These are phyloP conservation scores for Triticum dicoccoides DNA, from an alignment of 176 grass and related monocot species.

Conservation along the genomic window DNA sequence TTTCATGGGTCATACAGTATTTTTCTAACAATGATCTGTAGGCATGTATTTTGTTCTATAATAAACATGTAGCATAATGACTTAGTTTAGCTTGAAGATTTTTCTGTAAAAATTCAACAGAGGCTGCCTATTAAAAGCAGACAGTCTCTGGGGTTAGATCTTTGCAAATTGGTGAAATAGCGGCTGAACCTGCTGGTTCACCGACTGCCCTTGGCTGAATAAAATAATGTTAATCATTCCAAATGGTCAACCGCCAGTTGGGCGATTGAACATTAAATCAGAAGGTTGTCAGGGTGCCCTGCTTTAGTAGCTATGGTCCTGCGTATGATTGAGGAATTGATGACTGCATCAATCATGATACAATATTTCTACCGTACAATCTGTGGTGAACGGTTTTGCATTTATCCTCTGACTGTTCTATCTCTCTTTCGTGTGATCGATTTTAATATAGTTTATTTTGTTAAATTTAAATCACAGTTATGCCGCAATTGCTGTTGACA, in stretches of 20 bases:
- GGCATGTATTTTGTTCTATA: background rate
- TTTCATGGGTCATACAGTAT: background rate
- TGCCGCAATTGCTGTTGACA: constrained; percentile 65
- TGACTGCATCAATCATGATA: constrained; percentile 1
- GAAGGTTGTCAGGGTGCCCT: background rate
- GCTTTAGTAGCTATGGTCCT: background rate
- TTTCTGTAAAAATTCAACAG: background rate
- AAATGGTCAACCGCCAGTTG: background rate
- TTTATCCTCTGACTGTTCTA: background rate
- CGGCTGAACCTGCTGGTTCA: background rate
- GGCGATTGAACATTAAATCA: background rate
- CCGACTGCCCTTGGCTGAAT: background rate
- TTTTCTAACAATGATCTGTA: background rate
- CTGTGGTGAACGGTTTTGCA: background rate
- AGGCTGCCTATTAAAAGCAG: background rate
- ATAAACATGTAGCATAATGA: background rate
- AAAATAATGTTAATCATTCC: background rate
- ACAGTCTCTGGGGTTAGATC: background rate
- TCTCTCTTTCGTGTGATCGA: background rate
- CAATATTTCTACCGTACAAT: background rate
- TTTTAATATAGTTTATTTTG: constrained; percentile 20
- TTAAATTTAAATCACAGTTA: constrained; percentile 52
- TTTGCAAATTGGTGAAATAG: background rate
- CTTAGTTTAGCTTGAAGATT: background rate
- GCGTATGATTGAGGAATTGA: background rate